Conservation (phyloP, 208 protist species). For the Wallacemonas sp. region DNA sequence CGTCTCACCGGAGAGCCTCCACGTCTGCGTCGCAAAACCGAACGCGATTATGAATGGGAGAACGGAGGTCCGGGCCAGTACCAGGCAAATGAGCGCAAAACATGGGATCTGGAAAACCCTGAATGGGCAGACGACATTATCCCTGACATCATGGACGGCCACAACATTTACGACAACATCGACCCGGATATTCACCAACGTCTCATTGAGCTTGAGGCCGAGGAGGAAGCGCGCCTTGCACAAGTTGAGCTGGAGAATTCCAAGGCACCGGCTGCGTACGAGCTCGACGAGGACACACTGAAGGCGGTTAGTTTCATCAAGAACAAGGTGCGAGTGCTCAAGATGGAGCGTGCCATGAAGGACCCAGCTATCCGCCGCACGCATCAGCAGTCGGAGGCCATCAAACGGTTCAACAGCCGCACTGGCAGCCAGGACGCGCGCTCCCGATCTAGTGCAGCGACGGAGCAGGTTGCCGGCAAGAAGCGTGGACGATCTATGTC, state of each 20-base stretch:
- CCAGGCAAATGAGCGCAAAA: constrained; percentile 83
- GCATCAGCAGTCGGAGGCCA: constrained; percentile 65
- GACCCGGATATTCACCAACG: constrained; percentile 98
- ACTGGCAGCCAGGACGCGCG: constrained; percentile 75
- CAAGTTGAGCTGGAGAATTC: constrained; percentile 94
- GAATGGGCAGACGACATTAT: constrained; percentile 99
- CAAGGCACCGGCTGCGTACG: constrained; percentile 50
- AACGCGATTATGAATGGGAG: constrained; percentile 92
- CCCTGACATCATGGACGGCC: constrained; percentile 99
- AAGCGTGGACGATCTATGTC: constrained; percentile 82
- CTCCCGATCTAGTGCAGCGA: constrained; percentile 28
- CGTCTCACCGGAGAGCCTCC: constrained; percentile 29
- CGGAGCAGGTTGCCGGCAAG: constrained; percentile 14
- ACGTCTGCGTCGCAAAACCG: constrained; percentile 70
- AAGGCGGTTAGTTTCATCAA: constrained; percentile 88
- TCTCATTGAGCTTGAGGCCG: constrained; percentile 90
- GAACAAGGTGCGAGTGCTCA: constrained; percentile 85
- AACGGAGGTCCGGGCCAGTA: constrained; percentile 94
- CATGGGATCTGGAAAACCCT: constrained; percentile 91
- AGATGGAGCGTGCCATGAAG: constrained; percentile 90
- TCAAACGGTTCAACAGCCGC: constrained; percentile 86
- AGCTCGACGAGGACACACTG: constrained; percentile 66
- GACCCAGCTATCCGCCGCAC: constrained; percentile 87
- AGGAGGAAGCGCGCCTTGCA: constrained; percentile 90
- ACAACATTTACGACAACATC: constrained; percentile 99